Evolutionary conservation across 371 early-diverging fungal species (phyloP).

Genomic region (Saksenaea vasiformis): DNA sequence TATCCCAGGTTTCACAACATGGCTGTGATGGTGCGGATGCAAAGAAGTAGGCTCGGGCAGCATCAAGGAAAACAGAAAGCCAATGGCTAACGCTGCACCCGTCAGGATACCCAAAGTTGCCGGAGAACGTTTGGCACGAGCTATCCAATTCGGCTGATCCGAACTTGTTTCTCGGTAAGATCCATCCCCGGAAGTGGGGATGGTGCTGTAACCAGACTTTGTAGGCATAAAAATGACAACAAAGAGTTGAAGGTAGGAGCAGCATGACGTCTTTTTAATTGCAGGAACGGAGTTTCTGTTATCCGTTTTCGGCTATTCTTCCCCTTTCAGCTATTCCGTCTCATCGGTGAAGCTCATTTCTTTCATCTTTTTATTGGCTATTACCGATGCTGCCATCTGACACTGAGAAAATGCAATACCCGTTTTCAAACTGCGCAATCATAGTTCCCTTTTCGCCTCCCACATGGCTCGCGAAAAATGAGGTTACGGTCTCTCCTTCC

Average conservation of each 20-base stretch:
- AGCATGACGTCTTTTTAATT: neutral
- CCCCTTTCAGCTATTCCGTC: neutral
- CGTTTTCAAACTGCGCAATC: too few relatives aligned
- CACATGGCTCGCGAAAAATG: too few relatives aligned
- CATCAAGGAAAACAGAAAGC: neutral
- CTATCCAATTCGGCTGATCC: neutral
- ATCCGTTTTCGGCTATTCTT: neutral
- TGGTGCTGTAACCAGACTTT: neutral
- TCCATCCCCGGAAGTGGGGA: neutral
- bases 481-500: too few relatives aligned
- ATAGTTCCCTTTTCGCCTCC: too few relatives aligned
- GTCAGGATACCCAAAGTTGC: neutral
- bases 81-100: neutral
- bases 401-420: neutral
- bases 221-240: neutral
- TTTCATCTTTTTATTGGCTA: neutral
- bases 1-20: slow-evolving; percentile 21
- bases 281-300: neutral
- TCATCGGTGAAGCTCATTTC: neutral
- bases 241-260: neutral
- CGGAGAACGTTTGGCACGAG: neutral
- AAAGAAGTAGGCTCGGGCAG: neutral
- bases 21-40: neutral
- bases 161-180: neutral
- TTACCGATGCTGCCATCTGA: neutral